Conservation (phyloP, 2,329 filamentous ascomycete species). For the Trichophyton simii region DNA sequence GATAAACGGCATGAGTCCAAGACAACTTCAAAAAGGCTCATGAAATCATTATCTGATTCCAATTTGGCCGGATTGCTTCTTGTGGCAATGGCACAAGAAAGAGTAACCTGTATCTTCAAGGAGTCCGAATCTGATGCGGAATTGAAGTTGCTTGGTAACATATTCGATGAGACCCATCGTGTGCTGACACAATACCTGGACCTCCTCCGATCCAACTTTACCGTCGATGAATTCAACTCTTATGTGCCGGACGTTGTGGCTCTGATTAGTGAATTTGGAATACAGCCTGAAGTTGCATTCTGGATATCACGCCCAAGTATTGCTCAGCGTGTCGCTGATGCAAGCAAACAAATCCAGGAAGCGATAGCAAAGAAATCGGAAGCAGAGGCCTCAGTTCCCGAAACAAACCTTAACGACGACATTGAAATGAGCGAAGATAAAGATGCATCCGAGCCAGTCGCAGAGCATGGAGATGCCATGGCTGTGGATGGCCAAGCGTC, state of each 20-base stretch:
- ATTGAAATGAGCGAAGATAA: conserved; percentile 22
- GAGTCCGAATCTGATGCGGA: conserved; percentile 55
- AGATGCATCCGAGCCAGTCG: conserved; percentile 16
- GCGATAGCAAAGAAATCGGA: conserved; percentile 20
- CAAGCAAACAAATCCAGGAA: conserved; percentile 24
- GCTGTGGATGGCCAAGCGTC: conserved; percentile 6
- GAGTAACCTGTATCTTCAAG: conserved; percentile 71
- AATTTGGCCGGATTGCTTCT: conserved; percentile 69
- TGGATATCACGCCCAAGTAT: conserved; percentile 67
- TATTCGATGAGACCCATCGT: conserved; percentile 80
- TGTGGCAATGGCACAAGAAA: conserved; percentile 82
- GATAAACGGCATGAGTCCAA: conserved; percentile 69
- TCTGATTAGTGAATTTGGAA: conserved; percentile 64
- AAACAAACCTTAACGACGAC: conserved; percentile 21
- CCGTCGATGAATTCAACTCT: conserved; percentile 61
- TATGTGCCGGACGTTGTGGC: conserved; percentile 62
- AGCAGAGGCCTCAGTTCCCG: conserved; percentile 15
- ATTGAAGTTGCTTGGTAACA: conserved; percentile 76
- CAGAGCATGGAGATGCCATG: conserved; percentile 9
- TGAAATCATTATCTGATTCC: conserved; percentile 65
- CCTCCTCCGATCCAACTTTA: conserved; percentile 67
- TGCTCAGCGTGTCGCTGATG: conserved; percentile 46
- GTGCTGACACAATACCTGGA: conserved; percentile 82
- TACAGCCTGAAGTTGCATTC: conserved; percentile 73
- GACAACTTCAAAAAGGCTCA: conserved; percentile 64